Percentiles rank a stretch among this genome's conserved stretches.
phyloP scores from a whole-genome alignment of 1,139 yeast species.

The Lizanozyma gosingica region DNA sequence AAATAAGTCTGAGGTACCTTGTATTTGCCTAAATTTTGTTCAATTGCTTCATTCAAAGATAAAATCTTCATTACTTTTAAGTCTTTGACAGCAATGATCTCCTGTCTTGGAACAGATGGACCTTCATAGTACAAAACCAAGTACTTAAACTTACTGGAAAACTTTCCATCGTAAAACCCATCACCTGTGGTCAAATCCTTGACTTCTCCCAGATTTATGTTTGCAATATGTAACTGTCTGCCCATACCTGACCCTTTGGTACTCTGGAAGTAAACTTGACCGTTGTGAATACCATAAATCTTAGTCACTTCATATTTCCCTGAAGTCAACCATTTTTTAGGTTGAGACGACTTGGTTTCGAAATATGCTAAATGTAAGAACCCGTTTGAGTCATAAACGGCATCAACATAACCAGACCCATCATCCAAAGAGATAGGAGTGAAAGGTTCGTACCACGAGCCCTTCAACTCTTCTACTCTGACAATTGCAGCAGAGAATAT shows the following conservation, averaged over 20 bases:
- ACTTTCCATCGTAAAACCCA: slow-evolving; percentile 20
- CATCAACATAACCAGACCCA: slow-evolving; percentile 71
- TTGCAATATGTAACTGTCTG: slow-evolving; percentile 46
- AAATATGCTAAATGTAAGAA: slow-evolving; percentile 65
- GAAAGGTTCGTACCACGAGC: slow-evolving; percentile 45
- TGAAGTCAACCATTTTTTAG: slow-evolving; percentile 43
- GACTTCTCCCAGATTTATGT: slow-evolving; percentile 13
- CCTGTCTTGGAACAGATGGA: slow-evolving; percentile 61
- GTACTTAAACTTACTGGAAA: slow-evolving; percentile 50
- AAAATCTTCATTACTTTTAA: no score
- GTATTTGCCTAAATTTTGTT: not conserved
- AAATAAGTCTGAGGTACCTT: not conserved
- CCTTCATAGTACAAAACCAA: slow-evolving; percentile 49
- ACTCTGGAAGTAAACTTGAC: slow-evolving; percentile 55
- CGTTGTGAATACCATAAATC: slow-evolving; percentile 48
- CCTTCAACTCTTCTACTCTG: slow-evolving; percentile 37
- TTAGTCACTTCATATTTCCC: slow-evolving; percentile 65
- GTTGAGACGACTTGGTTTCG: slow-evolving; percentile 34
- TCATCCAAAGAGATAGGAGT: slow-evolving; percentile 21
- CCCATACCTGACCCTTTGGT: slow-evolving; percentile 49
- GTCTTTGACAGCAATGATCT: slow-evolving; percentile 26
- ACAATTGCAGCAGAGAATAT: slow-evolving; percentile 36
- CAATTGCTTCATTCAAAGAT: not conserved
- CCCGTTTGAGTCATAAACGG: slow-evolving; percentile 49
- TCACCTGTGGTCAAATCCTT: slow-evolving; percentile 2